These are phyloP conservation scores for Leucosporidium yakuticum DNA, from an alignment of 768 basidiomycete genomes.

Conservation along the genomic window DNA sequence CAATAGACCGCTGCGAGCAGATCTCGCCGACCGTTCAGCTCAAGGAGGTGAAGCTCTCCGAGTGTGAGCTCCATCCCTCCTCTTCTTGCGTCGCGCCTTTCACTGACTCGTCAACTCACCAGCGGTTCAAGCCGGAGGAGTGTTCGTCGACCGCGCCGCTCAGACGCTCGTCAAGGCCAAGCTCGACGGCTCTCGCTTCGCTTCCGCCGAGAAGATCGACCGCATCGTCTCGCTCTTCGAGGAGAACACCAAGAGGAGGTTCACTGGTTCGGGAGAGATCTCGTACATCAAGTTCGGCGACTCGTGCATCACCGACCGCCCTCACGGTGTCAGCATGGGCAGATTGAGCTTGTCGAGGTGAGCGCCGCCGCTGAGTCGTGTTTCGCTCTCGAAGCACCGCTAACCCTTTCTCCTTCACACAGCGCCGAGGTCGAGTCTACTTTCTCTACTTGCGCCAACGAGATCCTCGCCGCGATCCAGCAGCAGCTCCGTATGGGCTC, in stretches of 20 bases:
- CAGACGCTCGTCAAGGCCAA: neutral
- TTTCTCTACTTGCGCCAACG: neutral
- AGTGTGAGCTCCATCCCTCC: neutral
- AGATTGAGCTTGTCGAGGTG: neutral
- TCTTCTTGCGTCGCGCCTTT: neutral
- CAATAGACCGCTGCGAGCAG: neutral
- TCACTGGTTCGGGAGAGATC: too few relatives aligned
- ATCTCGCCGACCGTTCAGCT: neutral
- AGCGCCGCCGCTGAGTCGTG: neutral
- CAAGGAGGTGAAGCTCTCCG: neutral
- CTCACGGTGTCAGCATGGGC: too few relatives aligned
- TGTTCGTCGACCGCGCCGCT: constrained; percentile 7
- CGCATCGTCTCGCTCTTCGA: neutral
- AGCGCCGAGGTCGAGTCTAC: neutral
- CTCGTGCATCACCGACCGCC: too few relatives aligned
- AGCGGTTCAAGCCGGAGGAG: neutral
- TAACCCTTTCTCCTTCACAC: too few relatives aligned
- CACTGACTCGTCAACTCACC: neutral
- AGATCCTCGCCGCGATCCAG: neutral
- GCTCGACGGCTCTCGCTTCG: constrained; percentile 2
- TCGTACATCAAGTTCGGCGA: too few relatives aligned
- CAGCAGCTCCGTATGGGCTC: neutral
- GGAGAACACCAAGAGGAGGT: neutral
- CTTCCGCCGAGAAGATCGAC: neutral
- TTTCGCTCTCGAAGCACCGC: too few relatives aligned